Base-by-base conservation (phyloP, 2,329 filamentous ascomycete genomes). In the Diplodia sapinea region DNA sequence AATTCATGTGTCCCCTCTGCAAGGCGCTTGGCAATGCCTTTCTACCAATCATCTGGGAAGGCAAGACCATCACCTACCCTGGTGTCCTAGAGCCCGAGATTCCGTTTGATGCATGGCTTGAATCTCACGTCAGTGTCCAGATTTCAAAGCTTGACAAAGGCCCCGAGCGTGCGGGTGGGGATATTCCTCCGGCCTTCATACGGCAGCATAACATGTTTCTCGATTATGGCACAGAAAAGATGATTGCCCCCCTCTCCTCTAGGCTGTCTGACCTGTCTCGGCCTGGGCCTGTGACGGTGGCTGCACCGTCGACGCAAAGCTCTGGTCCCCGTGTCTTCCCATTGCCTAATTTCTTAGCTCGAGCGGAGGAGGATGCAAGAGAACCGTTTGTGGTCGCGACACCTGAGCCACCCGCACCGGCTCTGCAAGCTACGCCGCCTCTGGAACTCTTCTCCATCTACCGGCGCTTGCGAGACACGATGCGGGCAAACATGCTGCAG, bases 21-120 rank as follows among this genome's bases (percentile, higher is more conserved):
- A 99, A 99, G 79, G 96, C 95, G 3, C 84, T 99, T 0, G 95
- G 95, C 2, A 99, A 99, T 76, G 88, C 92, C 0, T 99, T 99
- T 80, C 79, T 99, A 47, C 96, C 96, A 0, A 93, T 99, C 70
- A 89, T 96, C 47, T 99, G 95, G 95, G 96, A 94, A 76, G 91
- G 91, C 31, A 90, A 96, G 74, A 92, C 96, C 72, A 92, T 97
- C 75, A 87, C 89, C 1, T 93, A 94, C 70, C 89, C 92, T 0
- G 90, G 91, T 3, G 84, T 87, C n/a, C 81, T 97, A 47, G 84
- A 88, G 63, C 74, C 77, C 4, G 76, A 84, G 38, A 78, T 78
- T 20, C 77, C 84, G 0, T 94, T 97, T 74, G 84, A 88, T 3
- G 83, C 88, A 0, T 96, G 93, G 82, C 80, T 96, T 15, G 82